These are phyloP conservation scores for Dunaliella primolecta DNA, from an alignment of 139 green algal genomes.

Conservation along the genomic window DNA sequence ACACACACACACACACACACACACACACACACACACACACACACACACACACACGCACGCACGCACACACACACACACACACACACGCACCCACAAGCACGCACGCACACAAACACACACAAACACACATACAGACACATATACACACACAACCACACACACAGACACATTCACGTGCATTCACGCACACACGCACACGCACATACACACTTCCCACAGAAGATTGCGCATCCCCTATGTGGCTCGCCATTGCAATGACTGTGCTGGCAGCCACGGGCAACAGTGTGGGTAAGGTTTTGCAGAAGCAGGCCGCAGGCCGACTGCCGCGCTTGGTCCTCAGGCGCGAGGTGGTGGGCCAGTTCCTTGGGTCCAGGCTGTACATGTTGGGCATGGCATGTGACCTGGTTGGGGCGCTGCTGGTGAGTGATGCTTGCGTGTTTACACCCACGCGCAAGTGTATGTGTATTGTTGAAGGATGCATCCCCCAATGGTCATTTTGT, in stretches of 20 bases:
- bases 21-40: neutral
- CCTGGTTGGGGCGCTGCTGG: slow-evolving; percentile 69
- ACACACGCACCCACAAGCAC: neutral
- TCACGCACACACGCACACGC: neutral
- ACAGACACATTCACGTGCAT: too few species aligned
- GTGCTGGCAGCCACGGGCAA: slow-evolving; percentile 74
- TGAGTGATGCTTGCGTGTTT: too few species aligned
- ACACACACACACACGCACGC: neutral
- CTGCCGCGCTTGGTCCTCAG: slow-evolving; percentile 56
- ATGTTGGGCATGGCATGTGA: slow-evolving; percentile 67
- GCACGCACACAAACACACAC: neutral
- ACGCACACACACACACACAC: neutral
- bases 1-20: neutral
- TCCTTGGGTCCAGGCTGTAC: slow-evolving; percentile 60
- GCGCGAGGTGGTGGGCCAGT: slow-evolving; percentile 58
- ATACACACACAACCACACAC: neutral
- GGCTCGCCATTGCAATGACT: slow-evolving; percentile 69
- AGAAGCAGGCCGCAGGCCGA: slow-evolving; percentile 76
- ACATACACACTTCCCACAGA: neutral
- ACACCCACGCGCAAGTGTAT: too few species aligned
- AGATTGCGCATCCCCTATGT: slow-evolving; percentile 25
- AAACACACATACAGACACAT: too few species aligned
- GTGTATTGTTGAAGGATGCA: too few species aligned
- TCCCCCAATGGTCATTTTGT: too few species aligned
- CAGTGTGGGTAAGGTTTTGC: slow-evolving; percentile 84